Percentiles rank a stretch among this genome's conserved stretches.
These are phyloP conservation scores for Melanomma pulvis-pyrius DNA, from an alignment of 495 filamentous ascomycete species.

Conservation along the genomic window DNA sequence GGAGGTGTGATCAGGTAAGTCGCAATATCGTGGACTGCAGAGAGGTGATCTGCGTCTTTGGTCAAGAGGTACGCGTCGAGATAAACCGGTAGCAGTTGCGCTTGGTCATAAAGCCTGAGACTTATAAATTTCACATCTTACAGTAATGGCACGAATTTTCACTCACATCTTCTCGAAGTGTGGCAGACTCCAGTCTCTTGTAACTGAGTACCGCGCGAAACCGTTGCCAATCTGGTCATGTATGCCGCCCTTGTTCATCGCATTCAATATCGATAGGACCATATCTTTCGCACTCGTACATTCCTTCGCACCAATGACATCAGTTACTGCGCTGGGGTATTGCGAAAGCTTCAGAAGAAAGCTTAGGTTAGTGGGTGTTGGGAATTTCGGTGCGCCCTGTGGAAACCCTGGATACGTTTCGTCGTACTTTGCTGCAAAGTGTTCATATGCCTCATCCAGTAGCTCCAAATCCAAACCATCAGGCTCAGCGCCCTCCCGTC, in stretches of 20 bases:
- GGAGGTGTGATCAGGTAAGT: slow-evolving; percentile 76
- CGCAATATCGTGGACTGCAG: slow-evolving; percentile 79
- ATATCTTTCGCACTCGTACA: slow-evolving; percentile 75
- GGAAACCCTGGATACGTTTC: slow-evolving; percentile 74
- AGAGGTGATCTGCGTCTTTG: slow-evolving; percentile 70
- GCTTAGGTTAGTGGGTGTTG: slow-evolving; percentile 80
- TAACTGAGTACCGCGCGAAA: slow-evolving; percentile 89
- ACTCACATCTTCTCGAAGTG: slow-evolving; percentile 94
- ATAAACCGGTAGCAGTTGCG: slow-evolving; percentile 82
- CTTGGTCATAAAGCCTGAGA: slow-evolving; percentile 80
- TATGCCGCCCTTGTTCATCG: slow-evolving; percentile 84
- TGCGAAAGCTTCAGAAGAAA: slow-evolving; percentile 78
- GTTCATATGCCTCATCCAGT: slow-evolving; percentile 82
- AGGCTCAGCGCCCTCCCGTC: slow-evolving; percentile 47
- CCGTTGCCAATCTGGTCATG: slow-evolving; percentile 92
- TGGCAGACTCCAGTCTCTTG: slow-evolving; percentile 85
- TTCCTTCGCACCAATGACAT: slow-evolving; percentile 83
- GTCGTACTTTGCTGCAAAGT: slow-evolving; percentile 81
- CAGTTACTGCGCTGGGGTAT: slow-evolving; percentile 71
- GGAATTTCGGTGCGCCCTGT: slow-evolving; percentile 80
- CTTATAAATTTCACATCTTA: background rate
- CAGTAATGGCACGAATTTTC: background rate
- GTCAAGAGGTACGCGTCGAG: slow-evolving; percentile 83
- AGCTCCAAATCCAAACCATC: slow-evolving; percentile 84
- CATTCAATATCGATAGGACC: slow-evolving; percentile 77